These are phyloP conservation scores for Penicillium soppii DNA, from an alignment of 495 filamentous ascomycete genomes.

Conservation along the genomic window DNA sequence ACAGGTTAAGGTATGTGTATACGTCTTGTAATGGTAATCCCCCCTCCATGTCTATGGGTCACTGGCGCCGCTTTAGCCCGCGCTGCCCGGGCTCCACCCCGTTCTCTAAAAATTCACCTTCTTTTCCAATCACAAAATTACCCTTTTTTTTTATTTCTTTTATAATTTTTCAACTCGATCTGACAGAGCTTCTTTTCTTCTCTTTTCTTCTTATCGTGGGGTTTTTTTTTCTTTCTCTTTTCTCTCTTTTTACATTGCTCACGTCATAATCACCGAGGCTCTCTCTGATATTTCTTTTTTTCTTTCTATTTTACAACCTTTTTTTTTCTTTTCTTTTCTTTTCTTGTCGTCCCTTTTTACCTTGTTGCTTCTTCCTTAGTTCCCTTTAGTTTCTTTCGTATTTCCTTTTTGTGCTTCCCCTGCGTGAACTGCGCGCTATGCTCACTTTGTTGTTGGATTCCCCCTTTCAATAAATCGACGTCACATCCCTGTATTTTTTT, in stretches of 20 bases:
- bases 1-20: no score
- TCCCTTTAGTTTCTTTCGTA: conserved; percentile 6
- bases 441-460: conserved; percentile 23
- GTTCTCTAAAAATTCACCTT: conserved; percentile 18
- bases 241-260: conserved; percentile 21
- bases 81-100: conserved; percentile 23
- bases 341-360: conserved; percentile 12
- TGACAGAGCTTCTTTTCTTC: conserved; percentile 12
- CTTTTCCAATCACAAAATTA: conserved; percentile 27
- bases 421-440: conserved; percentile 29
- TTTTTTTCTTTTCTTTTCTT: conserved; percentile 15
- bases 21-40: conserved; percentile 13
- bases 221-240: conserved; percentile 2
- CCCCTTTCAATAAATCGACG: conserved; percentile 33
- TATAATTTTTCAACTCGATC: conserved; percentile 10
- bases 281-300: conserved; percentile 18
- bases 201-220: conserved; percentile 10
- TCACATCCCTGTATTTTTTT: conserved; percentile 35
- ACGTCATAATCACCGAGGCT: conserved; percentile 39
- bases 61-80: conserved; percentile 35
- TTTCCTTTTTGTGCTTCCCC: conserved; percentile 23
- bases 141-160: conserved; percentile 13
- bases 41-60: conserved; percentile 45
- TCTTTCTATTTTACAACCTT: conserved; percentile 11
- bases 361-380: conserved; percentile 4